Base-by-base conservation (phyloP, 1,139 yeast species). In the Yamadazyma buinensis region DNA sequence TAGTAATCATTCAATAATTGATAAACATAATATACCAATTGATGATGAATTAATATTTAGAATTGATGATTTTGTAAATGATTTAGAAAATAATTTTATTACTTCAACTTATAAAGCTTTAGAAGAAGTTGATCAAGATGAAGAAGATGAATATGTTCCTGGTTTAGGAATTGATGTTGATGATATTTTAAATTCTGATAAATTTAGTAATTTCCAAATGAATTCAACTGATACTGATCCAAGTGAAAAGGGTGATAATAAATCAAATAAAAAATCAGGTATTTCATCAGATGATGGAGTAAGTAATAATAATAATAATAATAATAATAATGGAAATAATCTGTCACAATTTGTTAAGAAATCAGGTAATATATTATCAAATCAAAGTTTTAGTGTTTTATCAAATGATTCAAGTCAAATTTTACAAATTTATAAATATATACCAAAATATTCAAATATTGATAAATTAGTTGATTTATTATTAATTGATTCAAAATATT, bases 141-240 rank as follows among this genome's bases (percentile, higher is more conserved):
- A 58, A 23, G 56, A 57, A 35, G 59, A 51, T 15, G 66, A 59
- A 14, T 70, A 64, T 32, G 71, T 62, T 31, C 61, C 57, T 12
- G 65, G 67, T 1, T 67, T 65, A 29, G 75, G 73, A 4, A 67
- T 69, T 33, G 73, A 68, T 44, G 74, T 67, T 8, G 75, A 69
- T 44, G 71, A 61, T 37, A 63, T 69, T 33, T 54, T 67, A 39
- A 67, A 64, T 37, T 60, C 69, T 0, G 73, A 66, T 9, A 67
- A 63, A 44, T 67, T 66, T 46, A 62, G 58, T 33, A 60, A 61
- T 35, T 55, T 66, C 36, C 49, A 61, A 8, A 46, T 62, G 12
- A 30, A 28, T 24, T 9, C 15, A 5, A 17, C 13, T 11, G 8
- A 32, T 6, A 24, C 18, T 6, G 18, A 33, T 2, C 15, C 26